Percentiles rank a stretch among this genome's conserved stretches.
phyloP scores from a whole-genome alignment of 805 yeast genomes.

The Teunomyces kruisii region DNA sequence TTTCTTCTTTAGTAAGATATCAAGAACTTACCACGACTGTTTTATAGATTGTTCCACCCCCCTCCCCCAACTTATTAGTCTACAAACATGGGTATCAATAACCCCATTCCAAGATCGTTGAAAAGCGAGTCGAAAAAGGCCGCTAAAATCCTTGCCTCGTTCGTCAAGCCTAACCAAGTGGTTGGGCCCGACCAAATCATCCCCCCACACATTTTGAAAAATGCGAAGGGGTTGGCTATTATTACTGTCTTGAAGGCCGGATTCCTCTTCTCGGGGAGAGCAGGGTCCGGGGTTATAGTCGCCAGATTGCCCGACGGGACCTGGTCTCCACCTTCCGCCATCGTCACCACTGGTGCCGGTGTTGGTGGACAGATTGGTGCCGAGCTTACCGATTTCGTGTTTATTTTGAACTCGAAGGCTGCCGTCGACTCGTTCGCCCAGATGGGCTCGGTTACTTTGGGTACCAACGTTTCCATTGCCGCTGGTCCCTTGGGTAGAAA shows the following conservation, averaged over 20 bases:
- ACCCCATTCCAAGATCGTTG: conserved; percentile 91
- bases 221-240: conserved; percentile 90
- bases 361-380: conserved; percentile 98
- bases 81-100: conserved; percentile 58
- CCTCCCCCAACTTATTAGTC: neutral
- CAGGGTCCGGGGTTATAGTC: conserved; percentile 94
- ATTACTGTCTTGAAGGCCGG: conserved; percentile 97
- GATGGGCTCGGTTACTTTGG: conserved; percentile 89
- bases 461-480: conserved; percentile 92
- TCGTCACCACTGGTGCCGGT: conserved; percentile 96
- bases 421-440: conserved; percentile 95
- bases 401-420: conserved; percentile 78
- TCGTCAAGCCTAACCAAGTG: conserved; percentile 91
- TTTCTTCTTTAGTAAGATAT: neutral
- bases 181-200: conserved; percentile 85
- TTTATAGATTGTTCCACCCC: neutral
- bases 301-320: conserved; percentile 92
- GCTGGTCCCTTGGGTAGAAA: conserved; percentile 98
- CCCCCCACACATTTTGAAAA: conserved; percentile 82
- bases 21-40: neutral
- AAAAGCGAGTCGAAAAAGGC: conserved; percentile 88
- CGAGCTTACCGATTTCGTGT: conserved; percentile 93
- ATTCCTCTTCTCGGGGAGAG: conserved; percentile 92
- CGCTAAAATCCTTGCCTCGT: conserved; percentile 85
- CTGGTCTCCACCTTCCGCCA: conserved; percentile 98